Percentiles rank a stretch among this genome's conserved stretches.
phyloP scores from a whole-genome alignment of 768 basidiomycete species.

The Psilocybe cyanescens region DNA sequence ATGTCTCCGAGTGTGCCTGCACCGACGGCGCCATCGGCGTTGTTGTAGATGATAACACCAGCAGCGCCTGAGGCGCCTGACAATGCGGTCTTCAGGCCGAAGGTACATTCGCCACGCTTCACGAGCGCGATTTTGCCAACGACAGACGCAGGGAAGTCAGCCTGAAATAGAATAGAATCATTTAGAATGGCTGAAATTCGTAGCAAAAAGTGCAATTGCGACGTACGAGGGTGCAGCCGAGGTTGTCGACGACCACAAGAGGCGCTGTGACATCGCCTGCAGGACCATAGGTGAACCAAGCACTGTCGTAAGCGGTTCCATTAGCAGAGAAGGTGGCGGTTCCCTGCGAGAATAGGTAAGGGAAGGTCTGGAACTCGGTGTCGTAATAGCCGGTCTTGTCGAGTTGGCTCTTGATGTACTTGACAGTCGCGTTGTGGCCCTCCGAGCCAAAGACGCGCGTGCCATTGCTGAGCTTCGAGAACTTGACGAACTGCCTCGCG shows the following conservation, averaged over 20 bases:
- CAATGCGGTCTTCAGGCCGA: conserved; percentile 30
- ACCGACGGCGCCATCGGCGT: conserved; percentile 26
- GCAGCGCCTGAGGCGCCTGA: conserved; percentile 30
- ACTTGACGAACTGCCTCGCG: conserved; percentile 30
- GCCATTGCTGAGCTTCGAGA: conserved; percentile 27
- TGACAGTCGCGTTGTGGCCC: conserved; percentile 33
- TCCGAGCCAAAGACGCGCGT: conserved; percentile 32
- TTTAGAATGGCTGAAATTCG: not conserved
- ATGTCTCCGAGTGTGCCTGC: conserved; percentile 28
- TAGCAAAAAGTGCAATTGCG: not conserved
- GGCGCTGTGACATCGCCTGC: conserved; percentile 28
- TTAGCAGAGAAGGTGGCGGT: conserved; percentile 21
- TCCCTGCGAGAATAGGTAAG: conserved; percentile 31
- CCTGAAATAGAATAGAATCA: conserved; percentile 9
- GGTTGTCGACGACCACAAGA: conserved; percentile 25
- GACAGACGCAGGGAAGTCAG: conserved; percentile 27
- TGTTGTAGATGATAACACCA: conserved; percentile 33
- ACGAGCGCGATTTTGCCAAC: conserved; percentile 32
- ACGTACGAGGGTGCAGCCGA: conserved; percentile 30
- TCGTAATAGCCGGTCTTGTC: conserved; percentile 31
- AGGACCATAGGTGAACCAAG: conserved; percentile 28
- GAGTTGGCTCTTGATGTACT: conserved; percentile 31
- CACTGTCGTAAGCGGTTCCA: conserved; percentile 17
- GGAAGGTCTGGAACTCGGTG: conserved; percentile 31
- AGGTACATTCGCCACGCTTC: conserved; percentile 30